Base-by-base conservation (phyloP, 2,329 filamentous ascomycete species). In the Sclerotinia nivalis region DNA sequence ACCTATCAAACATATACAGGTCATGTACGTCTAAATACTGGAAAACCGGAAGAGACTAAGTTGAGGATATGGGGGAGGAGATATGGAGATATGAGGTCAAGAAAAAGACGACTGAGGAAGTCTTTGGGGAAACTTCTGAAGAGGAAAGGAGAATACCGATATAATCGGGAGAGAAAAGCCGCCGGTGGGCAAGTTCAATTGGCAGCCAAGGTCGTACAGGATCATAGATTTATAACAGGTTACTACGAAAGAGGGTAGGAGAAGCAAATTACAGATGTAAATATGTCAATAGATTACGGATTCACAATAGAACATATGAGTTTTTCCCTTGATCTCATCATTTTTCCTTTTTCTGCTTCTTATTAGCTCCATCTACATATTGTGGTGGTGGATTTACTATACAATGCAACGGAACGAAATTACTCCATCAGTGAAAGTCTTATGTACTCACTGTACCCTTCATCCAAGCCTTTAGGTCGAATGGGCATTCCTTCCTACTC, bases 1-100 rank as follows among this genome's bases (percentile, higher is more conserved):
- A 12, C n/a, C 15, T 68, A 68, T 43, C 43, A 31, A 40, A 68
- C 56, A 25, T 50, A 62, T 40, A 68, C 66, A n/a, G 66, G 55
- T 3, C 25, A 50, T 43, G 31, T 68, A 7, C 18, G 34, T 40
- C 18, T 68, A 1, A 9, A 52, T 10, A 68, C 55, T 54, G 54
- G 52, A 6, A 60, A 22, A 20, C 13, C 22, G 4, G 22, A 37
- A 50, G 55, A 52, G 4, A 62, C 45, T 13, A 62, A 37, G n/a
- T 45, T 62, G 45, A 68, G 66, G 13, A 68, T 62, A 18, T 49
- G 43, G 56, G 62, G 66, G 9, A 62, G 65, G 22, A 25, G n/a
- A 49, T 68, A 60, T 28, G 52, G 54, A 50, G 25, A 37, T 60
- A 20, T 4, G 7, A 12, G 31, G 7, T 15, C 61, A 12, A 67